Base-by-base conservation (phyloP, 805 yeast species). In the Cyberlindnera misumaiensis region DNA sequence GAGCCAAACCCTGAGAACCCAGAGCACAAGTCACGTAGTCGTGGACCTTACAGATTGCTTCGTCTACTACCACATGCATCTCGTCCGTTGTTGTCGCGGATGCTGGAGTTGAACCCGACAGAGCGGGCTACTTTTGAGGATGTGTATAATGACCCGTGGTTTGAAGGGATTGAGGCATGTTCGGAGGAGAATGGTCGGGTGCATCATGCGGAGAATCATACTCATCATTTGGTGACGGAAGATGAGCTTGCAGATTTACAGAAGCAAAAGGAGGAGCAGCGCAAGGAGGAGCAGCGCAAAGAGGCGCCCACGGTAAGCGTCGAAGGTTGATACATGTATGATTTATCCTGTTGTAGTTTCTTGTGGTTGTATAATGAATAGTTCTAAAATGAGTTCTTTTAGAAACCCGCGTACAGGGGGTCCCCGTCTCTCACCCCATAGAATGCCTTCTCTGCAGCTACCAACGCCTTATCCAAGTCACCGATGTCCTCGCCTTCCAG, bases 41-140 rank as follows among this genome's bases (percentile, higher is more conserved):
- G 60, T 37, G 96, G 96, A 2, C 89, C 94, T 1, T 75, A 80
- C 53, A 65, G 93, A 39, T 58, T 89, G 36, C 64, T 87, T 37
- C 69, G 85, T 42, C 64, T 84, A 39, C 64, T 90, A 41, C 97
- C 97, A 0, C 60, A 67, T 13, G 73, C 73, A 4, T 72, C 87
- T 6, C 69, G 94, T 31, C 64, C 60, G 2, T 60, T 88, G 25
- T 71, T 90, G 16, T 67, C 69, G 1, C 58, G 66, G 12, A 87
- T 88, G 93, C 64, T 90, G 28, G 69, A 62, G 26, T 49, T 87
- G 15, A 71, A 77, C 39, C 77, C 84, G 3, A 58, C 53, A 15
- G 64, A 72, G 36, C 73, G 97, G 40, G 73, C 74, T 15, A 56
- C 73, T 3, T 70, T 88, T 59, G 67, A 66, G 6, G 79, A 74